Evolutionary conservation across 2,329 filamentous ascomycete species (phyloP).

Genomic region (Clarireedia paspali): DNA sequence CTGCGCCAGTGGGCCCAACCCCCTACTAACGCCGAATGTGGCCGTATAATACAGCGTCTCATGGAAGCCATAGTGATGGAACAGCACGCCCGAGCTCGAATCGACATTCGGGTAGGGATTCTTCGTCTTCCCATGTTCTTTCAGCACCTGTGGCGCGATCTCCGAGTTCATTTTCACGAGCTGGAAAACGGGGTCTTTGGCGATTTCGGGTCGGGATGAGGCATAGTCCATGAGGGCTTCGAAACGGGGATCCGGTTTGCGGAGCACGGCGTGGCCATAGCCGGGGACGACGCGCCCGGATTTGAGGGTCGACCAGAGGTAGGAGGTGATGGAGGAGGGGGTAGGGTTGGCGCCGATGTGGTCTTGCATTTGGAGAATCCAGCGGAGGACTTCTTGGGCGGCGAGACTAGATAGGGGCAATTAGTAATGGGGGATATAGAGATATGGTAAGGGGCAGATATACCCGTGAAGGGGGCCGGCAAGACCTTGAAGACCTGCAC

Average conservation of each 20-base stretch:
- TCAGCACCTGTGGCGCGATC: constrained; percentile 83
- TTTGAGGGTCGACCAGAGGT: constrained; percentile 89
- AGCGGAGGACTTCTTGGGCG: constrained; percentile 93
- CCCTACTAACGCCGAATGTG: constrained; percentile 61
- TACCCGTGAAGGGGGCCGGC: constrained; percentile 85
- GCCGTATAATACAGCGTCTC: constrained; percentile 92
- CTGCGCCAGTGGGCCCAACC: constrained; percentile 83
- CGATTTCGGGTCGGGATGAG: constrained; percentile 73
- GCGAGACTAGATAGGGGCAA: constrained; percentile 52
- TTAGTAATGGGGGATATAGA: not conserved
- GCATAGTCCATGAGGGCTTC: constrained; percentile 97
- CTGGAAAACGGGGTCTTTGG: constrained; percentile 81
- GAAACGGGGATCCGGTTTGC: constrained; percentile 95
- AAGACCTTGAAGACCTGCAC: constrained; percentile 87
- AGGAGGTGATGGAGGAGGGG: constrained; percentile 75
- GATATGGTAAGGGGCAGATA: constrained; percentile 1
- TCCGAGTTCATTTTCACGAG: constrained; percentile 90
- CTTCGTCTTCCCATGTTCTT: constrained; percentile 95
- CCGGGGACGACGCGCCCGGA: constrained; percentile 87
- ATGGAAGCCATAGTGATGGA: constrained; percentile 97
- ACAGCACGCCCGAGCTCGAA: constrained; percentile 84
- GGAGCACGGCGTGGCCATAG: constrained; percentile 91
- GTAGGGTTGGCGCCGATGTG: constrained; percentile 70
- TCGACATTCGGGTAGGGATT: constrained; percentile 98
- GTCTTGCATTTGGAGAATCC: constrained; percentile 94